Conservation (phyloP, 1,284 basidiomycete species). For the Moesziomyces sp. region DNA sequence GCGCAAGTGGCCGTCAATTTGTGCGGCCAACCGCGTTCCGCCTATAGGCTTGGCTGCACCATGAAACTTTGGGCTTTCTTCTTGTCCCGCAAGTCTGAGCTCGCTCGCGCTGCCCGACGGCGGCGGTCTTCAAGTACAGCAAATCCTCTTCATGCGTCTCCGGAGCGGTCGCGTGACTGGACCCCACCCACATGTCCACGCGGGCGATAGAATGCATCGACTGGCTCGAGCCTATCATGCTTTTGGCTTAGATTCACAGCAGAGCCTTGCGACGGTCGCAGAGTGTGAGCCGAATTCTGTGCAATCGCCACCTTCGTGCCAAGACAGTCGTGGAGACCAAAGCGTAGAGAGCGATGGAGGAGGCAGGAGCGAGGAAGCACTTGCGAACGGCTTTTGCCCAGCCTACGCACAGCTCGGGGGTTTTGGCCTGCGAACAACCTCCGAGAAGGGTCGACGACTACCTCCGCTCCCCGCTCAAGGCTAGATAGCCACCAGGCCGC, state of each 20-base stretch:
- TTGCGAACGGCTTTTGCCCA: background rate
- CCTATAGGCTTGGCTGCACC: background rate
- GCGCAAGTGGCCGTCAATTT: background rate
- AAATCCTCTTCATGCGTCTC: background rate
- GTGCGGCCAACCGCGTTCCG: background rate
- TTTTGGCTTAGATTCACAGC: too few species aligned
- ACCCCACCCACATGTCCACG: background rate
- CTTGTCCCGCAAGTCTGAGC: too few species aligned
- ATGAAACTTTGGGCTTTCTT: background rate
- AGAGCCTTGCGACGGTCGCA: background rate
- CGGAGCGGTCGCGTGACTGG: background rate
- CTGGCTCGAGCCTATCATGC: background rate
- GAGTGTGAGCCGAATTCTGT: background rate
- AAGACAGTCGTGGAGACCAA: too few species aligned
- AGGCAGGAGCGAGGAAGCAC: too few species aligned
- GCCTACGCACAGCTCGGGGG: background rate
- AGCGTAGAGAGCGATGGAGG: too few species aligned
- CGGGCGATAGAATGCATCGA: background rate
- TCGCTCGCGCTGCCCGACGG: too few species aligned
- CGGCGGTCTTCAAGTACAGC: too few species aligned
- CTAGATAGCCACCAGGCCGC: background rate
- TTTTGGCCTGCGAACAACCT: background rate
- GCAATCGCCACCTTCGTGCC: background rate
- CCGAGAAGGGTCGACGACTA: background rate
- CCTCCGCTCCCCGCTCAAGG: background rate